A percentile compares a stretch with the other conserved stretches of the same genome.
These are phyloP conservation scores for Silene noctiflora DNA, from an alignment of 179 eudicot species.

Conservation along the genomic window DNA sequence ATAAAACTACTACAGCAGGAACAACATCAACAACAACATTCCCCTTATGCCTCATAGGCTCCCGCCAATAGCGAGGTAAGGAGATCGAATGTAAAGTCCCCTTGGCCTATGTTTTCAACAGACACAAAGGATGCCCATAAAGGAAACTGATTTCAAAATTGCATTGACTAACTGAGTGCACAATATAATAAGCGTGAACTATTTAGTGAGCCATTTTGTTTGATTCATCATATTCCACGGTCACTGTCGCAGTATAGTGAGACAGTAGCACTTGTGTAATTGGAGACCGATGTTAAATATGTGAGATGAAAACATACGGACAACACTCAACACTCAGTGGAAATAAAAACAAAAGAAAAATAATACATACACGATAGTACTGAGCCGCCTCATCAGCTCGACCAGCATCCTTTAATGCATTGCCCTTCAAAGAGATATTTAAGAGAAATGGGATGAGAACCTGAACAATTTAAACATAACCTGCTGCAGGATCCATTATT, in stretches of 20 bases:
- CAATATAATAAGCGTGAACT: not conserved
- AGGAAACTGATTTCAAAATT: conserved; percentile 3
- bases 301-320: conserved; percentile 7
- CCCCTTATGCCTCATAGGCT: not conserved
- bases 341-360: not conserved
- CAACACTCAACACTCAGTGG: not conserved
- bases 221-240: not conserved
- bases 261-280: not conserved
- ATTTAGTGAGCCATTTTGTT: not conserved
- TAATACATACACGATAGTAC: conserved; percentile 65
- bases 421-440: conserved; percentile 49
- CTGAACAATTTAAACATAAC: not conserved
- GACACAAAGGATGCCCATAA: not conserved
- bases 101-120: not conserved
- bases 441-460: conserved; percentile 14
- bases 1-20: not conserved
- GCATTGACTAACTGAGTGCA: not conserved
- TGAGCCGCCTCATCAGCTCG: conserved; percentile 82
- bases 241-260: not conserved
- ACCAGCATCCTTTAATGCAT: conserved; percentile 89
- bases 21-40: not conserved
- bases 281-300: not conserved
- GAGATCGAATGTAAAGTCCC: not conserved
- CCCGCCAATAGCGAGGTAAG: not conserved
- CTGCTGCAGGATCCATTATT: not conserved